These are phyloP conservation scores for Thymus quinquecostatus DNA, from an alignment of 257 asterid species.

Conservation along the genomic window DNA sequence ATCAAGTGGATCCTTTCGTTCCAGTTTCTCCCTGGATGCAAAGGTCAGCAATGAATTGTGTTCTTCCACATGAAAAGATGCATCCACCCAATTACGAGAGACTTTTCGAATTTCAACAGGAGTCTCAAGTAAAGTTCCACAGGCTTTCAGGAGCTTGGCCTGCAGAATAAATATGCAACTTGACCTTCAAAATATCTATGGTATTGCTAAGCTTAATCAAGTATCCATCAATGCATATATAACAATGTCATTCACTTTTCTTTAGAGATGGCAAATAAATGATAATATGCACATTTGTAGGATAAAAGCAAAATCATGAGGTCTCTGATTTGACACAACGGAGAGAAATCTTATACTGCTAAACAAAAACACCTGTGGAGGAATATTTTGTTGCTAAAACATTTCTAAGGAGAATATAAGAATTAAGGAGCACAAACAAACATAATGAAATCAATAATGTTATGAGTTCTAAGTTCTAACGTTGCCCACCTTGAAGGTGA, in stretches of 20 bases:
- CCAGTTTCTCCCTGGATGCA: conserved; percentile 43
- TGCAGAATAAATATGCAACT: conserved; percentile 35
- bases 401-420: conserved; percentile 1
- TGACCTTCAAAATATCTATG: conserved; percentile 7
- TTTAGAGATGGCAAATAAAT: background rate
- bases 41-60: conserved; percentile 36
- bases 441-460: background rate
- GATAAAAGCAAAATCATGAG: background rate
- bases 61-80: conserved; percentile 42
- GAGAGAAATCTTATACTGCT: background rate
- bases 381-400: background rate
- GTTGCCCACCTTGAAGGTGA: background rate
- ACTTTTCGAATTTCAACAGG: conserved; percentile 69
- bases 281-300: background rate
- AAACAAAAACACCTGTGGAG: background rate
- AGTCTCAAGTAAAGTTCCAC: conserved; percentile 82
- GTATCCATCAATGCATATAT: background rate
- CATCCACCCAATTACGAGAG: conserved; percentile 41
- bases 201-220: background rate
- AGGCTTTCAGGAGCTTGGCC: conserved; percentile 88
- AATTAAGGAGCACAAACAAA: conserved; percentile 14
- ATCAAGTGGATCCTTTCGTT: conserved; percentile 45
- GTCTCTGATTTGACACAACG: background rate
- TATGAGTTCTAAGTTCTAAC: background rate
- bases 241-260: background rate